Percentiles rank a stretch among this genome's conserved stretches.
Conservation (phyloP, 176 grass and related monocot genomes). For the Elymus sibiricus region DNA sequence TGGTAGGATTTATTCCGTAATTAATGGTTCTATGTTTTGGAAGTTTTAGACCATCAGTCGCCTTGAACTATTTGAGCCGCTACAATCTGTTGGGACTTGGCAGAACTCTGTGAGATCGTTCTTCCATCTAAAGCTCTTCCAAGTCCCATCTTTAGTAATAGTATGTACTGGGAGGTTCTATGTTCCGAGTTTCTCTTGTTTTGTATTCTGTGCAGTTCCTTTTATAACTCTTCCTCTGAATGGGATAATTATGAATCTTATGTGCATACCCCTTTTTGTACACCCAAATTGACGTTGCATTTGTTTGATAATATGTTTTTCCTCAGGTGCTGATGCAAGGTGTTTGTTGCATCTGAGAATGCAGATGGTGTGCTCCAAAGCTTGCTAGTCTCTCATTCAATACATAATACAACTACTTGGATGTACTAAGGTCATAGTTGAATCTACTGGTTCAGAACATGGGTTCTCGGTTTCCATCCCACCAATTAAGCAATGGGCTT, state of each 20-base stretch:
- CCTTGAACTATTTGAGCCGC: neutral
- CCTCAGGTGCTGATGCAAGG: slow-evolving; percentile 39
- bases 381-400: slow-evolving; percentile 29
- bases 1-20: neutral
- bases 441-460: slow-evolving; percentile 40
- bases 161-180: slow-evolving; percentile 2
- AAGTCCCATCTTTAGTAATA: neutral
- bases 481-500: slow-evolving; percentile 91
- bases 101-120: neutral
- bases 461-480: slow-evolving; percentile 85
- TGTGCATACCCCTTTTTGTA: neutral
- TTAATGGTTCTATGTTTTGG: neutral
- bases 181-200: neutral
- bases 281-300: neutral
- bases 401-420: neutral
- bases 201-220: neutral
- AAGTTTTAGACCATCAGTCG: slow-evolving; percentile 11
- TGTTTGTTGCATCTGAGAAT: slow-evolving; percentile 12
- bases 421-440: slow-evolving; percentile 15
- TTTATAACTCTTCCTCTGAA: neutral
- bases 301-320: slow-evolving; percentile 12
- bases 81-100: neutral
- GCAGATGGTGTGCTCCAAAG: neutral
- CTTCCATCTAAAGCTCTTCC: neutral
- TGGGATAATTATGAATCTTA: neutral